Percentiles rank a stretch among this genome's conserved stretches.
Evolutionary conservation across 768 basidiomycete genomes (phyloP).

Genomic region (Tephrocybe sp.): DNA sequence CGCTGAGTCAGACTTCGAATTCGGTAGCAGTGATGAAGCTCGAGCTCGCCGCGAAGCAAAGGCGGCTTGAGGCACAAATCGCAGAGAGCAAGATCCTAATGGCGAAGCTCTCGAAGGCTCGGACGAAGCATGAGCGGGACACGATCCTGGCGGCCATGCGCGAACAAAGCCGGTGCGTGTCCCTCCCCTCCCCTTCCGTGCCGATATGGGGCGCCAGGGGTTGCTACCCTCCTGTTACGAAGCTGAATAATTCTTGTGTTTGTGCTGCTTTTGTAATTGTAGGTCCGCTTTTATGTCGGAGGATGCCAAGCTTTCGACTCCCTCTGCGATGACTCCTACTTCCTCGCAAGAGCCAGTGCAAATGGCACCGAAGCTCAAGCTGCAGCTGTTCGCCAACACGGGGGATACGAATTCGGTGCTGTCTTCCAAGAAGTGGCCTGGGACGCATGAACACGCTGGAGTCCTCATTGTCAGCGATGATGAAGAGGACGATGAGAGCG

Average conservation of each 20-base stretch:
- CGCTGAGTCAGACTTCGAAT: neutral
- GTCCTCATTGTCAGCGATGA: slow-evolving; percentile 47
- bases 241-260: slow-evolving; percentile 22
- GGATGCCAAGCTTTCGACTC: slow-evolving; percentile 22
- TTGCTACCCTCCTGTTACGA: neutral
- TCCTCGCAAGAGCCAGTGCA: neutral
- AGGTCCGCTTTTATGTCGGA: slow-evolving; percentile 32
- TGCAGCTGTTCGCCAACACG: neutral
- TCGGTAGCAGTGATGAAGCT: slow-evolving; percentile 9
- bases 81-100: slow-evolving; percentile 53
- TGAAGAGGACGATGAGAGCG: slow-evolving; percentile 24
- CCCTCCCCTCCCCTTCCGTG: slow-evolving; percentile 4
- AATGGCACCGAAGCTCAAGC: neutral
- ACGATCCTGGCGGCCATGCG: slow-evolving; percentile 43
- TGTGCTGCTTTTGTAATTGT: slow-evolving; percentile 20
- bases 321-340: neutral
- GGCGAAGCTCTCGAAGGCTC: slow-evolving; percentile 41
- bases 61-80: slow-evolving; percentile 50
- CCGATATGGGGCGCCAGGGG: slow-evolving; percentile 11
- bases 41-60: slow-evolving; percentile 48
- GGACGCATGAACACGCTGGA: slow-evolving; percentile 36
- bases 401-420: slow-evolving; percentile 13
- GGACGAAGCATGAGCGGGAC: slow-evolving; percentile 53
- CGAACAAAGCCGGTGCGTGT: slow-evolving; percentile 54
- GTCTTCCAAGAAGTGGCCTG: slow-evolving; percentile 44